A percentile compares a stretch with the other conserved stretches of the same genome.
Conservation (phyloP, 1,139 yeast genomes). For the Wickerhamomyces sp. region DNA sequence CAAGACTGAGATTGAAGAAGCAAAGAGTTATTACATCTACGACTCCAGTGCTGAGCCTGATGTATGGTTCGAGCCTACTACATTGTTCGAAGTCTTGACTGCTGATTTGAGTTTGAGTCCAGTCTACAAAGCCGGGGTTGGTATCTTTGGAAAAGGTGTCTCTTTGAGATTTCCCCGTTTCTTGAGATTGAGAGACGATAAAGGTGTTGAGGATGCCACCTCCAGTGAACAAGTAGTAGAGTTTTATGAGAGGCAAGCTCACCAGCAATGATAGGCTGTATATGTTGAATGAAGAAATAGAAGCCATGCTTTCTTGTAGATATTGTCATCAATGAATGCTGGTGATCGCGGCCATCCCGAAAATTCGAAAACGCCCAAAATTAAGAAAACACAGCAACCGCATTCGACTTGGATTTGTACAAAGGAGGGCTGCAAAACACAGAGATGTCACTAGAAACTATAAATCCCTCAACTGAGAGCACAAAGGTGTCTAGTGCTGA, state of each 20-base stretch:
- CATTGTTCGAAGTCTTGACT: conserved; percentile 84
- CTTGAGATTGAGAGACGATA: conserved; percentile 80
- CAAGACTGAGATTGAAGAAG: conserved; percentile 61
- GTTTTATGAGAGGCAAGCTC: conserved; percentile 71
- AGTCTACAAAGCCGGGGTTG: conserved; percentile 81
- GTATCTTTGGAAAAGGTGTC: conserved; percentile 77
- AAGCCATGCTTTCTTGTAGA: too few relatives aligned
- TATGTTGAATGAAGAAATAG: too few relatives aligned
- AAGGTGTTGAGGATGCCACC: conserved; percentile 84
- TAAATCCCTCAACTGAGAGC: too few relatives aligned
- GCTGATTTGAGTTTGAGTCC: conserved; percentile 95
- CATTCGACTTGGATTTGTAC: too few relatives aligned
- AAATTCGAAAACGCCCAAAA: too few relatives aligned
- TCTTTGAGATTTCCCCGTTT: conserved; percentile 91
- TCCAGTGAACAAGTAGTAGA: conserved; percentile 86
- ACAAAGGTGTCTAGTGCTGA: too few relatives aligned
- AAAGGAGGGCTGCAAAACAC: too few relatives aligned
- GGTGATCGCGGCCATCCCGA: too few relatives aligned
- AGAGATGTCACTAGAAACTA: too few relatives aligned
- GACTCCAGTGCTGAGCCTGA: conserved; percentile 79
- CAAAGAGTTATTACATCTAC: conserved; percentile 67
- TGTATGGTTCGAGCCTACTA: conserved; percentile 93
- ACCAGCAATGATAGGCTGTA: conserved; percentile 3
- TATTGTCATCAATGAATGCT: too few relatives aligned
- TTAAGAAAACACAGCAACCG: too few relatives aligned